Base-by-base conservation (phyloP, 495 filamentous ascomycete species). In the Penicillium macrosclerotiorum region DNA sequence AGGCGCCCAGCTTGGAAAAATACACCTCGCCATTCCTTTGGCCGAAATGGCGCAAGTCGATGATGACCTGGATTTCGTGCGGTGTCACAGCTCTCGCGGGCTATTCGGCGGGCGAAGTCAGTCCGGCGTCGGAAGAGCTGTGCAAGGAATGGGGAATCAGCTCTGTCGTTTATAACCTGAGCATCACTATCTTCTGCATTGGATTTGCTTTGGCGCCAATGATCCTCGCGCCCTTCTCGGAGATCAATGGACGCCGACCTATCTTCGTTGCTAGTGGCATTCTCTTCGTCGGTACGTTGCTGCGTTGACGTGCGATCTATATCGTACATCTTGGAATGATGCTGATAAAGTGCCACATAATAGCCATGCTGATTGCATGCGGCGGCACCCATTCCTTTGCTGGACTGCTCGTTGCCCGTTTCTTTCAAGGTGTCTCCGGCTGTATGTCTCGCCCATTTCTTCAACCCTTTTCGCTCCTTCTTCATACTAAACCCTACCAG, bases 141-240 rank as follows among this genome's bases (percentile, higher is more conserved):
- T 74, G 69, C 8, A 65, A 64, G 2, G 72, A 86, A 45, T 85
- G 84, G 72, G 62, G 74, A 16, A 75, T 89, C 8, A 80, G 82
- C 32, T 63, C 70, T 14, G 75, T 86, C 8, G 82, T 85, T 16
- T 79, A 85, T 24, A 70, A 88, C 12, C 70, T 85, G n/a, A 88
- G 88, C 9, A 86, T 96, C 35, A 93, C 90, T 0, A 75, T 81
- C 3, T 97, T 94, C 64, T 90, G 87, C 27, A 55, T 76, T 22
- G 92, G 92, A 7, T 96, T 97, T 57, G 89, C 75, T 0, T 57
- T 90, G 32, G 88, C 90, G 0, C 92, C 92, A 0, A 95, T 97
- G 89, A 71, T 91, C 8, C 75, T 96, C 0, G 92, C 91, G 0
- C 92, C 92, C 0, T 86, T 97, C 49, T 90, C 86, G 1, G 92